Percentiles rank a stretch among this genome's conserved stretches.
Conservation (phyloP, 805 yeast genomes). For the Saccharomycopsis sp. region DNA sequence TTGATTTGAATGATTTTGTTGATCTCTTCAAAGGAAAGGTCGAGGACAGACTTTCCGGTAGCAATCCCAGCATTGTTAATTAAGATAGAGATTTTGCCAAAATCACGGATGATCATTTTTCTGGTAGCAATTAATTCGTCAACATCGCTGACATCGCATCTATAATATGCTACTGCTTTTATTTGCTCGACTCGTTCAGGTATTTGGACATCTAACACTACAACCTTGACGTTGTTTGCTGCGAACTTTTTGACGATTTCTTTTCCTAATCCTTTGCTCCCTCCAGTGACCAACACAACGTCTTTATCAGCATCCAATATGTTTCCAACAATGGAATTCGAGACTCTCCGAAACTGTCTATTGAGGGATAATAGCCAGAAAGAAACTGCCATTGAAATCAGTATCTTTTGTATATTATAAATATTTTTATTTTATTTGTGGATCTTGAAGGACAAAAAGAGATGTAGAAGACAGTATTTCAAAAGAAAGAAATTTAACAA, state of each 20-base stretch:
- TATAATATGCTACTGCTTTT: slow-evolving; percentile 44
- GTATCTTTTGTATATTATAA: not conserved
- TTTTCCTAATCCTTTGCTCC: slow-evolving; percentile 70
- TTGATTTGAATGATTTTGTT: slow-evolving; percentile 61
- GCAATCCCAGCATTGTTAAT: slow-evolving; percentile 85
- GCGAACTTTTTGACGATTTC: slow-evolving; percentile 48
- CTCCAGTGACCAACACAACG: slow-evolving; percentile 77
- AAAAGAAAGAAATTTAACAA: not conserved
- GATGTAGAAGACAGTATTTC: not conserved
- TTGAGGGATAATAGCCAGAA: slow-evolving; percentile 12
- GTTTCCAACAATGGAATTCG: slow-evolving; percentile 43
- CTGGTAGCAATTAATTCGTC: slow-evolving; percentile 38
- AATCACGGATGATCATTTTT: slow-evolving; percentile 27
- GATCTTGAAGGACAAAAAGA: not conserved
- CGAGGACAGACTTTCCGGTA: slow-evolving; percentile 49
- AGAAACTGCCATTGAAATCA: slow-evolving; percentile 15
- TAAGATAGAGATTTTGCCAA: slow-evolving; percentile 58
- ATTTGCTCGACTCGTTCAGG: slow-evolving; percentile 33
- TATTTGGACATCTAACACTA: slow-evolving; percentile 56
- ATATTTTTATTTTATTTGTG: not conserved
- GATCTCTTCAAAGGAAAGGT: slow-evolving; percentile 51
- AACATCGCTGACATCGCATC: slow-evolving; percentile 64
- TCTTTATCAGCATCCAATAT: slow-evolving; percentile 49
- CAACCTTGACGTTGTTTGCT: slow-evolving; percentile 41
- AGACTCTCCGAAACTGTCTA: slow-evolving; percentile 26